A percentile compares a stretch with the other conserved stretches of the same genome.
Conservation (phyloP, 2,329 filamentous ascomycete species). For the Magnaporthiopsis rhizophila region DNA sequence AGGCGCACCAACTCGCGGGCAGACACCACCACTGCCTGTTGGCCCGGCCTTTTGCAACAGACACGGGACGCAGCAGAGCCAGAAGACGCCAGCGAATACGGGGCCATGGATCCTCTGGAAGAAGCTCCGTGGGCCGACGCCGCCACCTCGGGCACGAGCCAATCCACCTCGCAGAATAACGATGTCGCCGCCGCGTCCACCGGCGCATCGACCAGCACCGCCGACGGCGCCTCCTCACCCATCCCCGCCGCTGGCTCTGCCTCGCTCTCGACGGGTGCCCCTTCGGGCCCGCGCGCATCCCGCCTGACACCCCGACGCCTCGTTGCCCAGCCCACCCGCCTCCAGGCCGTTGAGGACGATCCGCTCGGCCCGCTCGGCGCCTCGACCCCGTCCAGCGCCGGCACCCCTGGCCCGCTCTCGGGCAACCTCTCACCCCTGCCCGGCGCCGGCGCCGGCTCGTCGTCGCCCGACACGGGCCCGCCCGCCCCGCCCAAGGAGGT, state of each 20-base stretch:
- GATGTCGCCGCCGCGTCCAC: neutral
- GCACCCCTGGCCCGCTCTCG: constrained; percentile 20
- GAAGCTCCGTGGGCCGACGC: constrained; percentile 48
- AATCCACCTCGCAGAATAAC: constrained; percentile 15
- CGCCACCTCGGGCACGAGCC: constrained; percentile 15
- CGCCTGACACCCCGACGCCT: constrained; percentile 50
- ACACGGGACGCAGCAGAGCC: no score
- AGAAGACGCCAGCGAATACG: no score
- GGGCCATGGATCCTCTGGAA: constrained; percentile 38
- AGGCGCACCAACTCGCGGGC: no score
- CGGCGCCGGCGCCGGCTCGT: neutral
- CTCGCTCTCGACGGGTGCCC: constrained; percentile 15
- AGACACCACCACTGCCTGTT: no score
- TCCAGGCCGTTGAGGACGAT: constrained; percentile 68
- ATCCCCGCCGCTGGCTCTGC: constrained; percentile 15
- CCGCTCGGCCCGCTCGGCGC: constrained; percentile 69
- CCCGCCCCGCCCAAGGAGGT: constrained; percentile 66
- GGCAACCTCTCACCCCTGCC: constrained; percentile 19
- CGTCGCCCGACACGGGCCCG: constrained; percentile 39
- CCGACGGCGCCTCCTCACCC: constrained; percentile 12
- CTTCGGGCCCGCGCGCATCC: constrained; percentile 29
- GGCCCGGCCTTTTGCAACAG: no score
- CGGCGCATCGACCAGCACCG: constrained; percentile 12
- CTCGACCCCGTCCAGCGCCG: constrained; percentile 36
- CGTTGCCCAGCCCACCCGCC: constrained; percentile 67